Conservation (phyloP, 108 stramenopile genomes). For the Cyclotella choctawhatcheeana region DNA sequence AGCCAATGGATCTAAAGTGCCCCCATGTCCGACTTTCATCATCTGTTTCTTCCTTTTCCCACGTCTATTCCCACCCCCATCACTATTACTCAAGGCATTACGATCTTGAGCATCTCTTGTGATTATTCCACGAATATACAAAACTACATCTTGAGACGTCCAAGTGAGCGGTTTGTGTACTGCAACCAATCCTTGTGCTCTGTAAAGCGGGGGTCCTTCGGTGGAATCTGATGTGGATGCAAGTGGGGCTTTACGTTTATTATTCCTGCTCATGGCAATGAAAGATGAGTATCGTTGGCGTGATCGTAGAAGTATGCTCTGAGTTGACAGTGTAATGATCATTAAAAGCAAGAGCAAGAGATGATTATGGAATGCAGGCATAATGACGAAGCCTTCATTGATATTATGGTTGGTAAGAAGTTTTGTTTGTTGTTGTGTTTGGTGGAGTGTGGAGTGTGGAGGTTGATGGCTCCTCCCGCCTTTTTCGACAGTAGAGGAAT, state of each 20-base stretch:
- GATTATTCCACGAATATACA: constrained; percentile 76
- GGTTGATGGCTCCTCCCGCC: background rate
- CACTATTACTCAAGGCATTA: constrained; percentile 39
- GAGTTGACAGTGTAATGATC: background rate
- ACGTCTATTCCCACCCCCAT: constrained; percentile 30
- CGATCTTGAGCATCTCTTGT: constrained; percentile 71
- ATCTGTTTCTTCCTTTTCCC: constrained; percentile 38
- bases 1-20: constrained; percentile 96
- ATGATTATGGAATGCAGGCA: background rate
- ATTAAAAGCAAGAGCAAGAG: constrained; percentile 4
- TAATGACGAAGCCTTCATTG: no score
- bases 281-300: background rate
- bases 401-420: no score
- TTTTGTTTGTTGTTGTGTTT: no score
- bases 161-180: constrained; percentile 92
- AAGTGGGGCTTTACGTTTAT: background rate
- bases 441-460: no score
- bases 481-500: background rate
- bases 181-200: constrained; percentile 81
- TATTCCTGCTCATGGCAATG: constrained; percentile 3
- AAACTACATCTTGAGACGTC: constrained; percentile 90
- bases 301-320: background rate
- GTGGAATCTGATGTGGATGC: background rate
- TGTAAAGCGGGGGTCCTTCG: constrained; percentile 53
- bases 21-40: constrained; percentile 94